phyloP scores from a whole-genome alignment of 306 rosid genomes.

The Cucurbita argyrosperma region DNA sequence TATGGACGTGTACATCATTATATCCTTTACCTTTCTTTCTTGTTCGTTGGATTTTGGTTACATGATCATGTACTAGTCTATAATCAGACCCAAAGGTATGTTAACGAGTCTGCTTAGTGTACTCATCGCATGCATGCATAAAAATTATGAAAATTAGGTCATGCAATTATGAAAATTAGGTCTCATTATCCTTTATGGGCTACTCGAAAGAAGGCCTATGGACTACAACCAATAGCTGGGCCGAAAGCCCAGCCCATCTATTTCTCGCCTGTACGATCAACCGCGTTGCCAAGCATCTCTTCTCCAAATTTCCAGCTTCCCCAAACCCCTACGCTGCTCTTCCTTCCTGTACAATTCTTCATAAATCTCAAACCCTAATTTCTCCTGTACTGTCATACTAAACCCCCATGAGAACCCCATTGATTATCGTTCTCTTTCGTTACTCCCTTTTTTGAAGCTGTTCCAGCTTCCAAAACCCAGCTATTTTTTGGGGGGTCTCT shows the following conservation, averaged over 20 bases:
- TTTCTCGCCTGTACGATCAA: background rate
- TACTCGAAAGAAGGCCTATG: background rate
- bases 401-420: background rate
- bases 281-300: background rate
- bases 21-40: too few species aligned
- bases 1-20: too few species aligned
- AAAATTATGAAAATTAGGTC: too few species aligned
- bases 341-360: background rate
- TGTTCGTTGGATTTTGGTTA: too few species aligned
- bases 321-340: background rate
- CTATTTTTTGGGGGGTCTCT: background rate
- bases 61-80: too few species aligned
- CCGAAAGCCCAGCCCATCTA: background rate
- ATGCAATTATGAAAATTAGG: too few species aligned
- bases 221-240: background rate
- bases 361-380: constrained; percentile 10
- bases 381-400: background rate
- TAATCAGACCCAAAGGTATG: too few species aligned
- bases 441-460: background rate
- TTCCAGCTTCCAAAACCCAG: background rate
- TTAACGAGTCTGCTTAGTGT: too few species aligned
- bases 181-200: too few species aligned
- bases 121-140: too few species aligned
- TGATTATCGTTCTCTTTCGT: background rate
- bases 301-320: background rate